Conservation (phyloP, 305 asterid genomes). For the Solanum hybrid region DNA sequence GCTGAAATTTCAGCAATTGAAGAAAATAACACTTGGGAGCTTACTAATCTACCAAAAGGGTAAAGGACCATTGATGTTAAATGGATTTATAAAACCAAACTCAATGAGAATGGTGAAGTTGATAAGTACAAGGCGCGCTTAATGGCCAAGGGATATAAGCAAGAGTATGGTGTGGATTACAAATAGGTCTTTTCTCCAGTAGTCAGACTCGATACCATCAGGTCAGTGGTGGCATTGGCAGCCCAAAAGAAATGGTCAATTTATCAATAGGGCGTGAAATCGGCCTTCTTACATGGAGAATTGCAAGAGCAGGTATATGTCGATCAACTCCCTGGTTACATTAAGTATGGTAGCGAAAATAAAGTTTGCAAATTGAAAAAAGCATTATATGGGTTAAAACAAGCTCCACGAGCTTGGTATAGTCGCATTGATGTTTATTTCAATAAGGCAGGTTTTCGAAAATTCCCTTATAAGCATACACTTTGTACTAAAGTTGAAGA, state of each 20-base stretch:
- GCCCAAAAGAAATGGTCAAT: background rate
- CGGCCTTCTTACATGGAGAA: background rate
- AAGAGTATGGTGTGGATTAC: background rate
- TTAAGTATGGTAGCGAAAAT: no score
- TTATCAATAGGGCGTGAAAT: background rate
- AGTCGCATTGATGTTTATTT: no score
- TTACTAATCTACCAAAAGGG: background rate
- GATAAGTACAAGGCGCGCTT: background rate
- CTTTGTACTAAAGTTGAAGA: no score
- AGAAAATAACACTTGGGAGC: background rate
- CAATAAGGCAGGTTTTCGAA: no score
- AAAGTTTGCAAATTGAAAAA: no score
- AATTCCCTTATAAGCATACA: no score
- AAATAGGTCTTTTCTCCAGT: background rate
- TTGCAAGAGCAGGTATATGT: background rate
- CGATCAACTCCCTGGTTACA: background rate
- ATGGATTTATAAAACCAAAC: background rate
- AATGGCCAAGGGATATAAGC: background rate
- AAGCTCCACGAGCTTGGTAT: no score
- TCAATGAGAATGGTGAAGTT: background rate
- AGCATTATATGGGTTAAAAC: no score
- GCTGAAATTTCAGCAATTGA: background rate
- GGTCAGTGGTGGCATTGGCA: background rate
- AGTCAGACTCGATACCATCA: background rate
- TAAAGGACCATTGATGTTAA: background rate